phyloP scores from a whole-genome alignment of 2,329 filamentous ascomycete genomes.

The Talaromyces islandicus region DNA sequence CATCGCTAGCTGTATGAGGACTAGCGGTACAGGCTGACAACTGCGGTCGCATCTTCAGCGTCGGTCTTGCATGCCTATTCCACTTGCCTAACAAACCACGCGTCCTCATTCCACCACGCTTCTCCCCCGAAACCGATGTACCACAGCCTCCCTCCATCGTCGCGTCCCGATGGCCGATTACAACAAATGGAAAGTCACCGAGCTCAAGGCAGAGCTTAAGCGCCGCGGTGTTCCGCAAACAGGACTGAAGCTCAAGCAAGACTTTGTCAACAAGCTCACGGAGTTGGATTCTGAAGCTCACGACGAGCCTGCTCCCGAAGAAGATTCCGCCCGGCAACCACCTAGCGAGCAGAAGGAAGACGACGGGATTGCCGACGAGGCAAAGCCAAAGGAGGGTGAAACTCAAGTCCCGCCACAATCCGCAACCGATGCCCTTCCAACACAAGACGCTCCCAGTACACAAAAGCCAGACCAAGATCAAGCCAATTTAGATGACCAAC shows the following conservation, averaged over 20 bases:
- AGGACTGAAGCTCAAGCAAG: constrained; percentile 63
- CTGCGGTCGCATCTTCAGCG: neutral
- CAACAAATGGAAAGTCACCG: constrained; percentile 62
- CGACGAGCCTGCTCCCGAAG: constrained; percentile 21
- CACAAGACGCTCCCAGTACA: neutral
- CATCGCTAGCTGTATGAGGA: neutral
- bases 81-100: neutral
- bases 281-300: constrained; percentile 33
- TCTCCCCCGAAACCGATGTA: neutral
- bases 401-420: constrained; percentile 2
- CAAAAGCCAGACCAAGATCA: neutral
- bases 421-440: constrained; percentile 4
- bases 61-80: neutral
- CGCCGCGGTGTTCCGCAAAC: constrained; percentile 61
- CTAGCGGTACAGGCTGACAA: neutral
- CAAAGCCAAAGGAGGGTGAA: constrained; percentile 10
- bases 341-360: constrained; percentile 3
- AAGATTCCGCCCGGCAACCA: constrained; percentile 6
- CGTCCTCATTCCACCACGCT: neutral
- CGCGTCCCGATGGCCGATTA: constrained; percentile 45
- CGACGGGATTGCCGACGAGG: constrained; percentile 7
- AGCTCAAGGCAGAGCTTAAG: constrained; percentile 70
- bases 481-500: neutral
- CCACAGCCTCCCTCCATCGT: neutral
- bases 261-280: constrained; percentile 58